Percentiles rank a stretch among this genome's conserved stretches.
Evolutionary conservation across 345 rosid genomes (phyloP).

Genomic region (Lumnitzera littorea): DNA sequence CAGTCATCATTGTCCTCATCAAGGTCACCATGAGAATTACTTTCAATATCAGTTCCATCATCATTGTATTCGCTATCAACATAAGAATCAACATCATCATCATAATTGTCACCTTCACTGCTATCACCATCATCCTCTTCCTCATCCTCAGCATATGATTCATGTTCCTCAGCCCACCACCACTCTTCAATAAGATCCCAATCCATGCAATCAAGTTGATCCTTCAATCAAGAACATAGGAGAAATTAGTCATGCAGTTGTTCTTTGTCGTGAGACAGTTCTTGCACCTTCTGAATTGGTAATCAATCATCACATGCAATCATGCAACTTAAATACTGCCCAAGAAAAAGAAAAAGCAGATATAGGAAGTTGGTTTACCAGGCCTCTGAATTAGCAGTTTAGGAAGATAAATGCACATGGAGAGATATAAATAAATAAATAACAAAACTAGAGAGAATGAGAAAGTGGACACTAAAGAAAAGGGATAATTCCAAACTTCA

Average conservation of each 20-base stretch:
- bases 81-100: conserved; percentile 2
- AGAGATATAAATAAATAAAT: no score
- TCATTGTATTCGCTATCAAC: conserved; percentile 9
- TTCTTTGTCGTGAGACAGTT: not conserved
- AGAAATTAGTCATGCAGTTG: conserved; percentile 38
- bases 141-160: conserved; percentile 17
- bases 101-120: conserved; percentile 6
- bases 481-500: no score
- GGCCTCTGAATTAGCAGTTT: no score
- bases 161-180: conserved; percentile 10
- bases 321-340: no score
- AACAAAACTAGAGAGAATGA: no score
- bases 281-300: no score
- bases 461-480: no score
- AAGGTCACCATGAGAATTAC: conserved; percentile 11
- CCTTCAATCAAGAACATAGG: conserved; percentile 41
- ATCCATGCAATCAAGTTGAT: conserved; percentile 14
- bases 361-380: no score
- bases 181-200: conserved; percentile 23
- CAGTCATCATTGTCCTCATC: conserved; percentile 16
- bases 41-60: conserved; percentile 7
- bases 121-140: conserved; percentile 13
- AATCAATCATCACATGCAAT: no score
- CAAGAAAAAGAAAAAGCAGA: no score
- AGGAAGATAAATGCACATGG: no score